Evolutionary conservation across 768 basidiomycete species (phyloP).

Genomic region (Agaricus blazei): DNA sequence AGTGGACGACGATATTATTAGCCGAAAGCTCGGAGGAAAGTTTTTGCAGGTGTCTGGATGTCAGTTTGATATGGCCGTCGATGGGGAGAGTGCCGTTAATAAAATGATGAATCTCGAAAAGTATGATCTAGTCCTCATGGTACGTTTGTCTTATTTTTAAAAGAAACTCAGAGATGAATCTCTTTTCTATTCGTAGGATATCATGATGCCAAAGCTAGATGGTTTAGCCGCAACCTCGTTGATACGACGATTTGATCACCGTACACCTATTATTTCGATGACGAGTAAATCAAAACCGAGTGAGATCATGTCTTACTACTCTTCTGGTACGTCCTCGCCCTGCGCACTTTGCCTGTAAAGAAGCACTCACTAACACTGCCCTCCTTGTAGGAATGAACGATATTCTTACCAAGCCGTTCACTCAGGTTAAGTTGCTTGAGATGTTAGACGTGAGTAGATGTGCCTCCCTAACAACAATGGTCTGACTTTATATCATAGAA

Average conservation of each 20-base stretch:
- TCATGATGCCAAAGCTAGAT: slow-evolving; percentile 89
- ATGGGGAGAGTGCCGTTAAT: slow-evolving; percentile 87
- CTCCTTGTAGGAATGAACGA: slow-evolving; percentile 80
- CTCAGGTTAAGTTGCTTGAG: slow-evolving; percentile 83
- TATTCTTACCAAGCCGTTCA: slow-evolving; percentile 94
- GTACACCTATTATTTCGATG: slow-evolving; percentile 98
- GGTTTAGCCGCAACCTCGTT: slow-evolving; percentile 89
- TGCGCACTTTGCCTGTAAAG: too few relatives aligned
- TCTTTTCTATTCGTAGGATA: slow-evolving; percentile 53
- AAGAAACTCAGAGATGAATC: background rate
- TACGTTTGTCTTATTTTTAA: slow-evolving; percentile 30
- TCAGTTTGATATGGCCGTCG: slow-evolving; percentile 89
- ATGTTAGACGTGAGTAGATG: slow-evolving; percentile 74
- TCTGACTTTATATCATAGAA: slow-evolving; percentile 40
- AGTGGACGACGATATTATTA: slow-evolving; percentile 95
- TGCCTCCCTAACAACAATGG: background rate
- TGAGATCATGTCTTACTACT: slow-evolving; percentile 89
- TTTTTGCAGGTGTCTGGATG: slow-evolving; percentile 96
- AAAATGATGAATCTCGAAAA: slow-evolving; percentile 99
- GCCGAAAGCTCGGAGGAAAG: slow-evolving; percentile 82
- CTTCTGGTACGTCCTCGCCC: slow-evolving; percentile 42
- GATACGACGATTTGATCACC: slow-evolving; percentile 91
- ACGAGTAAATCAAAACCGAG: slow-evolving; percentile 91
- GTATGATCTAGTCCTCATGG: slow-evolving; percentile 96
- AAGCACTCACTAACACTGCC: background rate